phyloP scores from a whole-genome alignment of 192 early-diverging fungal genomes.

The Backusella circina region DNA sequence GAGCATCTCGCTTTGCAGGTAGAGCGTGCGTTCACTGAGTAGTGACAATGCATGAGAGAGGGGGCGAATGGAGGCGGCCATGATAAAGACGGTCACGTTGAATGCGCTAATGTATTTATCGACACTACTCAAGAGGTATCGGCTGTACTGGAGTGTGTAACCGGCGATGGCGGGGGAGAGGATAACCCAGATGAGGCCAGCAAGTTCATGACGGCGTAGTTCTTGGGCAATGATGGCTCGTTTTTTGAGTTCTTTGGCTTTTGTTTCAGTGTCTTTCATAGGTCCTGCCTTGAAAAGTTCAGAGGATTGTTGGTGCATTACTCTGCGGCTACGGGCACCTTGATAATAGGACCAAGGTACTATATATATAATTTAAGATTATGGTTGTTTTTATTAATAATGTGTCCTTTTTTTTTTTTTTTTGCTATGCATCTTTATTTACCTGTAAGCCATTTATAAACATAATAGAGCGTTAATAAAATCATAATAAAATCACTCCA shows the following conservation, averaged over 20 bases:
- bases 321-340: slow-evolving; percentile 44
- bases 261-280: not conserved
- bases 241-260: slow-evolving; percentile 5
- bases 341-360: slow-evolving; percentile 61
- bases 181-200: slow-evolving; percentile 43
- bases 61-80: slow-evolving; percentile 53
- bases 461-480: slow-evolving; percentile 51
- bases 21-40: slow-evolving; percentile 45
- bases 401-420: too few species aligned
- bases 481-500: slow-evolving; percentile 58
- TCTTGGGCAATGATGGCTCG: slow-evolving; percentile 34
- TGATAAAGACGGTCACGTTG: slow-evolving; percentile 54
- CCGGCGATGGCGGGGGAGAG: slow-evolving; percentile 53
- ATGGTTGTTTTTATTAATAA: not conserved
- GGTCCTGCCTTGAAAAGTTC: slow-evolving; percentile 5
- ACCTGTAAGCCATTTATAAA: slow-evolving; percentile 62
- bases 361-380: too few species aligned
- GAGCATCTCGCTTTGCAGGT: slow-evolving; percentile 52
- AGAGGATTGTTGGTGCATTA: slow-evolving; percentile 31
- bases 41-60: slow-evolving; percentile 46
- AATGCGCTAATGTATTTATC: slow-evolving; percentile 53
- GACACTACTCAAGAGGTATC: slow-evolving; percentile 46
- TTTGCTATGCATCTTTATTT: slow-evolving; percentile 4
- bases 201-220: slow-evolving; percentile 47
- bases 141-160: slow-evolving; percentile 49